phyloP scores from a whole-genome alignment of 352 stramenopile genomes.

The Salisapilia sapeloensis region DNA sequence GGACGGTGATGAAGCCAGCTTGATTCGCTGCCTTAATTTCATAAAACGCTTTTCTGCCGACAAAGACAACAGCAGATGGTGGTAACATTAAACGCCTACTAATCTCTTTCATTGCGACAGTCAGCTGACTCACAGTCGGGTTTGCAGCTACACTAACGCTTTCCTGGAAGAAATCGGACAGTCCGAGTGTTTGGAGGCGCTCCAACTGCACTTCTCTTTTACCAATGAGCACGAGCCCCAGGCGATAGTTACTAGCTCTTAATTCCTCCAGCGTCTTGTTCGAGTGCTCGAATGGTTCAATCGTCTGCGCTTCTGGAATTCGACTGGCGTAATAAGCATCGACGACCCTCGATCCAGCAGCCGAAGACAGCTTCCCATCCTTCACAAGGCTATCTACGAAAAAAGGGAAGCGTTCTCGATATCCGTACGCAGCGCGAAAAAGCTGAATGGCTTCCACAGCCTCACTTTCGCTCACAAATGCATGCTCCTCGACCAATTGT shows the following conservation, averaged over 20 bases:
- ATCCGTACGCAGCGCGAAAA: conserved; percentile 68
- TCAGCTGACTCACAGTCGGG: conserved; percentile 36
- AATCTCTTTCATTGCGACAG: conserved; percentile 59
- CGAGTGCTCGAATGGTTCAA: conserved; percentile 38
- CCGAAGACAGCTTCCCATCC: conserved; percentile 18
- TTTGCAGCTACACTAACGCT: conserved; percentile 54
- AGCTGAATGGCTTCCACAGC: conserved; percentile 58
- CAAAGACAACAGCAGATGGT: conserved; percentile 61
- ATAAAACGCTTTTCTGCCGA: conserved; percentile 73
- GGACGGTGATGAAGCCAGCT: conserved; percentile 56
- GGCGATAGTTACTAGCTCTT: conserved; percentile 23
- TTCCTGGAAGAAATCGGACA: conserved; percentile 46
- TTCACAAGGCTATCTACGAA: conserved; percentile 64
- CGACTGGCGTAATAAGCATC: conserved; percentile 66
- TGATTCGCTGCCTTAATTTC: conserved; percentile 77
- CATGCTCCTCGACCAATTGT: conserved; percentile 46
- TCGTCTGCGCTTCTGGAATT: conserved; percentile 42
- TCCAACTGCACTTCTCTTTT: conserved; percentile 59
- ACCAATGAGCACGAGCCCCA: conserved; percentile 59
- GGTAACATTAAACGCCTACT: conserved; percentile 33
- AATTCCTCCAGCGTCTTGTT: conserved; percentile 35
- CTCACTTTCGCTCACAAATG: conserved; percentile 42
- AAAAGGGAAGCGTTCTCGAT: conserved; percentile 67
- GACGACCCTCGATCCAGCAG: conserved; percentile 39
- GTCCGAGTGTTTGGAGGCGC: conserved; percentile 40